Percentiles rank a stretch among this genome's conserved stretches.
Conservation (phyloP, 768 basidiomycete genomes). For the Lyophyllum atratum region DNA sequence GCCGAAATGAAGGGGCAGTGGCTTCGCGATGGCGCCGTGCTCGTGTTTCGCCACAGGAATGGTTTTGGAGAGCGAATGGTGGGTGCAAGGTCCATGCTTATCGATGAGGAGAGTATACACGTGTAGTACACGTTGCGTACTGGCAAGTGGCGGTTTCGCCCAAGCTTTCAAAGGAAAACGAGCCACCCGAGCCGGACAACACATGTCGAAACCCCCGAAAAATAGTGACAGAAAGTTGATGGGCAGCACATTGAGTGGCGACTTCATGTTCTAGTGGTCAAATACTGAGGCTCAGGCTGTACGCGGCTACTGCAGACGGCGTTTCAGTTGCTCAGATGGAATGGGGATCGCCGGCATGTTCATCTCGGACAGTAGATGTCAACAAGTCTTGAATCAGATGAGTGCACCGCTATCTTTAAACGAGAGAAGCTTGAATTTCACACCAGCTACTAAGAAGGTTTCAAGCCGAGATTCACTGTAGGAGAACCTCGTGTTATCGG, state of each 20-base stretch:
- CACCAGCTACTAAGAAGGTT: neutral
- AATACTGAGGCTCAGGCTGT: conserved; percentile 3
- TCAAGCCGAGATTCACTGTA: neutral
- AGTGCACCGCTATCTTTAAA: neutral
- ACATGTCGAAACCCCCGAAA: conserved; percentile 10
- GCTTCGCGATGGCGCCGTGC: conserved; percentile 11
- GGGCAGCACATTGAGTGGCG: conserved; percentile 1
- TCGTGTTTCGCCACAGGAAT: neutral
- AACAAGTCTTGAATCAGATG: neutral
- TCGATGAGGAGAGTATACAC: conserved; percentile 27
- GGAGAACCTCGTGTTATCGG: neutral
- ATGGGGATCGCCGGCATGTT: neutral
- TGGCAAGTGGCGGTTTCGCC: conserved; percentile 7
- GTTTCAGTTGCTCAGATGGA: conserved; percentile 7
- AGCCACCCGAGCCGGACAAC: conserved; percentile 5
- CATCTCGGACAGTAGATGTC: neutral
- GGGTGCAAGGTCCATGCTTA: conserved; percentile 15
- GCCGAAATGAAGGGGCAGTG: conserved; percentile 12
- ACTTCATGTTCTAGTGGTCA: conserved; percentile 13
- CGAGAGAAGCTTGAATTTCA: neutral
- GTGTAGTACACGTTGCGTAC: conserved; percentile 26
- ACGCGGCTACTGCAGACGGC: neutral
- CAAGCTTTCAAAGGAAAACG: conserved; percentile 2
- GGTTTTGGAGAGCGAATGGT: neutral
- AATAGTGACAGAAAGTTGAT: conserved; percentile 12